Evolutionary conservation across 169 alveolate genomes (phyloP).

Genomic region (Plasmodium adleri): DNA sequence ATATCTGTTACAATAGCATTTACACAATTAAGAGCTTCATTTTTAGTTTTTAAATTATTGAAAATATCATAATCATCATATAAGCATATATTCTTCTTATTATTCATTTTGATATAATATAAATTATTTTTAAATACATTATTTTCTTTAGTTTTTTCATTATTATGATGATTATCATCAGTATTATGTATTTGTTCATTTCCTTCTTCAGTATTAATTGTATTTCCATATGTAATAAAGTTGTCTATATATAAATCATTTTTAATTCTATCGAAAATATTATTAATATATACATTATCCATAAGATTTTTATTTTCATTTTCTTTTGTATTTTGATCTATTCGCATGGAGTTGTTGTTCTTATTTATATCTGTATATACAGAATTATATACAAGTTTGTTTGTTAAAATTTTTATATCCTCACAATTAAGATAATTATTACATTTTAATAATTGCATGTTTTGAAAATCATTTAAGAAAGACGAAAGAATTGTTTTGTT

Average conservation of each 20-base stretch:
- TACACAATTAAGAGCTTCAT: constrained; percentile 53
- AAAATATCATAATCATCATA: constrained; percentile 68
- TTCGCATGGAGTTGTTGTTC: not conserved
- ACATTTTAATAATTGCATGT: constrained; percentile 40
- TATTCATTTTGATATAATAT: constrained; percentile 49
- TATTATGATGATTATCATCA: constrained; percentile 5
- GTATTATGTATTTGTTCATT: not conserved
- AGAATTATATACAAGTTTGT: constrained; percentile 26
- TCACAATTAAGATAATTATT: constrained; percentile 49
- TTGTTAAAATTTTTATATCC: constrained; percentile 40
- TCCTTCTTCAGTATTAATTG: not conserved
- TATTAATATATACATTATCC: constrained; percentile 17
- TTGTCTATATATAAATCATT: constrained; percentile 3
- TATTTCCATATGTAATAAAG: not conserved
- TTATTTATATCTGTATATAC: constrained; percentile 46
- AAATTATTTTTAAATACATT: not conserved
- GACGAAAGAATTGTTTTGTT: constrained; percentile 41
- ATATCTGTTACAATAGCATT: constrained; percentile 34
- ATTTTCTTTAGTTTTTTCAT: constrained; percentile 18
- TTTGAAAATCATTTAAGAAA: constrained; percentile 29
- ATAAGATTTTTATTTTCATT: not conserved
- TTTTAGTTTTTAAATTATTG: constrained; percentile 52
- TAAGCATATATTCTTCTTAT: constrained; percentile 23
- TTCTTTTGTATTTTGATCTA: constrained; percentile 1
- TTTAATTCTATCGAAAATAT: not conserved